Percentiles rank a stretch among this genome's conserved stretches.
Evolutionary conservation across 2,329 filamentous ascomycete genomes (phyloP).

Genomic region (Ilyonectria sp.): DNA sequence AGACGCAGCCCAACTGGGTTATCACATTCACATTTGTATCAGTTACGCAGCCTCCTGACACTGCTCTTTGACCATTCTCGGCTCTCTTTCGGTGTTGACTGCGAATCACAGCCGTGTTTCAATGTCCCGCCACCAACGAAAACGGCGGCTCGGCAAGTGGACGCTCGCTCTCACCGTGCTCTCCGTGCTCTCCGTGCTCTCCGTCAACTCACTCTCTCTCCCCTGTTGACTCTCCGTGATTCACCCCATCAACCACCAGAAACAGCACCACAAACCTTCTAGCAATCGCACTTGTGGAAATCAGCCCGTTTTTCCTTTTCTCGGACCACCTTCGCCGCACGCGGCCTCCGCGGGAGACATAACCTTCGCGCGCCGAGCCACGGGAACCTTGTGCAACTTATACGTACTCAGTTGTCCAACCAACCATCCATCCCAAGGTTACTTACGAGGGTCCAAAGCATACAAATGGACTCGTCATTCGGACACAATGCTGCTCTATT

Average conservation of each 20-base stretch:
- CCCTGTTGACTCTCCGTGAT: constrained; percentile 5
- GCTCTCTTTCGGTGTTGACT: too few species aligned
- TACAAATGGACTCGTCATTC: neutral
- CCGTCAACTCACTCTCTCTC: too few species aligned
- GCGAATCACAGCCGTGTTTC: neutral
- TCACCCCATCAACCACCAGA: constrained; percentile 22
- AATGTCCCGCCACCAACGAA: neutral
- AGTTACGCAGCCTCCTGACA: neutral
- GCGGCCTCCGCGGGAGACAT: neutral
- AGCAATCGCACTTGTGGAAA: neutral
- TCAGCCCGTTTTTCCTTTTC: neutral
- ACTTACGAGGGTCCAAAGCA: neutral
- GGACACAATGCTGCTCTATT: neutral
- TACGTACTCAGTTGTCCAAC: constrained; percentile 39
- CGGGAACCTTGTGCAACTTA: constrained; percentile 17
- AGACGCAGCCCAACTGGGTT: neutral
- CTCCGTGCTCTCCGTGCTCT: neutral
- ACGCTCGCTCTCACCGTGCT: too few species aligned
- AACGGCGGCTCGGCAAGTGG: neutral
- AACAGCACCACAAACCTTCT: constrained; percentile 2
- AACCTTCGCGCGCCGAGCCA: constrained; percentile 22
- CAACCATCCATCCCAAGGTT: constrained; percentile 33
- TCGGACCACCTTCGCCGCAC: neutral
- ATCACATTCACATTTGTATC: neutral
- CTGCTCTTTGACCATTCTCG: neutral